A percentile compares a stretch with the other conserved stretches of the same genome.
Conservation (phyloP, 2,329 filamentous ascomycete species). For the Colletotrichum acutatum region DNA sequence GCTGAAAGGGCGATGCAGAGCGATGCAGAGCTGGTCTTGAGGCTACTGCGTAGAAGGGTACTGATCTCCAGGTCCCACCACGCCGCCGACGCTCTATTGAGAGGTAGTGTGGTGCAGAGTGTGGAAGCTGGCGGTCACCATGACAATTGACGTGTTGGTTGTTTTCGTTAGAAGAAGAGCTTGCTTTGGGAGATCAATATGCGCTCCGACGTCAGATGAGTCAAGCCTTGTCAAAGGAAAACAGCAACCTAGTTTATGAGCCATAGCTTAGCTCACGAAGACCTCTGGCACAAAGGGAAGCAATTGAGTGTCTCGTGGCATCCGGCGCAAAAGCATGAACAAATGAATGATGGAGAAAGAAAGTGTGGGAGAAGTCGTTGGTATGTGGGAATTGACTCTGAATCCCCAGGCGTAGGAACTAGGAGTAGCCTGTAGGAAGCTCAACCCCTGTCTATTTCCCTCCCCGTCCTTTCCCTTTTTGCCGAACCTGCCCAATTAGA, state of each 20-base stretch:
- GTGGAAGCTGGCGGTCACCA: background rate
- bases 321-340: background rate
- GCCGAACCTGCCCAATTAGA: conserved; percentile 14
- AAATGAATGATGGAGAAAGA: background rate
- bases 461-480: conserved; percentile 25
- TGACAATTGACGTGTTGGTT: background rate
- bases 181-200: background rate
- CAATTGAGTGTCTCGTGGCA: background rate
- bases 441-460: conserved; percentile 2
- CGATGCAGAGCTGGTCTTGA: background rate
- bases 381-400: conserved; percentile 14
- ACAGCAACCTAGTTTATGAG: background rate
- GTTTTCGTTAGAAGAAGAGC: background rate
- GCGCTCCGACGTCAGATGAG: background rate
- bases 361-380: background rate
- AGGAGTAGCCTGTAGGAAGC: background rate
- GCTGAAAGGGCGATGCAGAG: background rate
- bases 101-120: background rate
- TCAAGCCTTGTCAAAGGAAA: background rate
- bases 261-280: background rate
- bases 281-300: background rate
- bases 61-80: background rate
- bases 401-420: background rate
- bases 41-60: background rate
- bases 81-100: background rate